Evolutionary conservation across 2,329 filamentous ascomycete genomes (phyloP), one percentile per base, ranked within the genome.

Genomic region (Cladosporium sp.): DNA sequence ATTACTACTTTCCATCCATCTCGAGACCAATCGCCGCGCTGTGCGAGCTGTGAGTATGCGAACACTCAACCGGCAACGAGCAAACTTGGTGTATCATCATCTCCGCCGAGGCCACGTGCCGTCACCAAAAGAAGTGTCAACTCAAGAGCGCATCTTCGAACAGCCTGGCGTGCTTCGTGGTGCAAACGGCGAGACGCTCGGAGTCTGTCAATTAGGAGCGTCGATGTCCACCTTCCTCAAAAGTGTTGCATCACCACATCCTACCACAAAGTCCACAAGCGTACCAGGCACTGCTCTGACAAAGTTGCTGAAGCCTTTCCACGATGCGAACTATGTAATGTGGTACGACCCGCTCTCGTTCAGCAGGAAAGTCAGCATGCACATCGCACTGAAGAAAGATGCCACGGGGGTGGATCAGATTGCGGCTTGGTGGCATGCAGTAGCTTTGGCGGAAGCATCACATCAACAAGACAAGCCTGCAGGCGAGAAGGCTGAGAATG

Each of bases 11-110:
- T 81, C 86, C 14, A 80, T 91, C 7, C 95, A 98, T 77, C 84
- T 98, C 7, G 86, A 84, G 74, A 93, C 91, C 71, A 98, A 98
- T 77, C 94, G 96, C 77, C 84, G 87, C 36, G 95, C 93, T 49
- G 94, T 99, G 5, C 85, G 89, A 67, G 85, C 90, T 58, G 93
- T 99, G 18, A 88, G 88, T 75, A 92, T 98, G 89, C 86, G 86
- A 46, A 91, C 87, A 7, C 82, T 98, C 39, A 98, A 97, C 78
- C 85, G 92, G 25, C 93, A 98, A 77, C 86, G 95, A 39, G 91
- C 93, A 1, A 91, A 89, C 57, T 87, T 97, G 23, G 82, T 96
- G 1, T 89, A 93, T 71, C 84, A 86, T 48, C 75, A 89, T 5
- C 69, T 85, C 14, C 74, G 73, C 6, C 68, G 73, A 34, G 76